Evolutionary conservation across 2,329 filamentous ascomycete species (phyloP).

Genomic region (Colletotrichum abscissum): DNA sequence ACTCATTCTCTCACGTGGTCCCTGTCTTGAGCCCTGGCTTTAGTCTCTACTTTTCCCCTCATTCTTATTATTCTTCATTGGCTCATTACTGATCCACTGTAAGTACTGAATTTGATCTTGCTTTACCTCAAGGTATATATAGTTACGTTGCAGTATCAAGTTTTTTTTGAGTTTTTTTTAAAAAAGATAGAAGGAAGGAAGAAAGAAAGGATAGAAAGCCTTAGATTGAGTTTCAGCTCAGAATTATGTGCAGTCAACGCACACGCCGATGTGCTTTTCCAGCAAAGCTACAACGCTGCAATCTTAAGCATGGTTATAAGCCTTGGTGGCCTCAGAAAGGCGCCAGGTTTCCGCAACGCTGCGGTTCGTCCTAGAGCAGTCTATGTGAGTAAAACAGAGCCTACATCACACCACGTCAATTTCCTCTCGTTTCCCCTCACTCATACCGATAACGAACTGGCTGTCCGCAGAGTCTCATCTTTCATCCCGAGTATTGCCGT

Average conservation of each 20-base stretch:
- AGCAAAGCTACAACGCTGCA: constrained; percentile 43
- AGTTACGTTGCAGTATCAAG: too few species aligned
- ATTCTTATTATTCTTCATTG: too few species aligned
- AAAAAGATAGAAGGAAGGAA: too few species aligned
- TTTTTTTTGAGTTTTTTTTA: too few species aligned
- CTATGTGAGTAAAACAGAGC: not conserved
- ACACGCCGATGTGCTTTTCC: constrained; percentile 44
- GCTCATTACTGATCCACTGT: too few species aligned
- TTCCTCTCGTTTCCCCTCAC: not conserved
- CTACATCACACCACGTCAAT: not conserved
- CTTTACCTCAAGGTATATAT: too few species aligned
- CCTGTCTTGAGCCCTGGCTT: too few species aligned
- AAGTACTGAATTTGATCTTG: too few species aligned
- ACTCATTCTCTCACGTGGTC: too few species aligned
- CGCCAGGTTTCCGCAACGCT: not conserved
- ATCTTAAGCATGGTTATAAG: constrained; percentile 28
- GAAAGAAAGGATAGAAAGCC: too few species aligned
- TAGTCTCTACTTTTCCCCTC: too few species aligned
- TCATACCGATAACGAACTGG: not conserved
- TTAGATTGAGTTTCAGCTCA: too few species aligned
- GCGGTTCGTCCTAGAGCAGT: not conserved
- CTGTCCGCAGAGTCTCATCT: not conserved
- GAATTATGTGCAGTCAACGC: constrained; percentile 42
- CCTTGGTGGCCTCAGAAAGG: not conserved
- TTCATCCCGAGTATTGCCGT: constrained; percentile 8